Base-by-base conservation (phyloP, 371 early-diverging fungal genomes). In the Mortierella sp. region DNA sequence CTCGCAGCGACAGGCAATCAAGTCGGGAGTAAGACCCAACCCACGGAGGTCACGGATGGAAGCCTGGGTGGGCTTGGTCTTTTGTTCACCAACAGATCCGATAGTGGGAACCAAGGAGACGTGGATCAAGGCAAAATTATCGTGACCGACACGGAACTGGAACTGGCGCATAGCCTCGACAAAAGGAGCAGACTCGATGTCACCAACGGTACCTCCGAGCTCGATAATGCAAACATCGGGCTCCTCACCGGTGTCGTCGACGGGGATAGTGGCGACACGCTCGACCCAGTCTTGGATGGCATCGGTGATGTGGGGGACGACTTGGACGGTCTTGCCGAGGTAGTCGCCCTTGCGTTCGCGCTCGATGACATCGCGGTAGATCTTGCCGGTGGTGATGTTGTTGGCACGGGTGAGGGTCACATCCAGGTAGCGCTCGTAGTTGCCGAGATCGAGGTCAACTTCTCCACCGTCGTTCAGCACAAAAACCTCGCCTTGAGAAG, bases 381-480 rank as follows among this genome's bases (percentile, higher is more conserved):
- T 97, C 90, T 99, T 99, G 87, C 99, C 99, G 38, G 99, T 98
- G 27, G 99, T 99, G 82, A 99, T 98, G 89, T 98, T 98, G 95
- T 99, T 99, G 88, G 97, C 96, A 56, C 97, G 93, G 46, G 98
- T 96, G 78, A 99, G 91, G 54, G 95, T 95, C 8, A 99, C 93
- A 88, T 97, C 98, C 70, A 99, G 89, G 92, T 99, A 99, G 71
- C 99, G 96, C 92, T 99, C 99, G 89, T 99, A 99, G 92, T 99
- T 99, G 71, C 99, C 99, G 49, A 99, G 93, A 89, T 99, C 99
- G 65, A 99, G 93, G 89, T 99, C 99, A 51, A 99, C 99, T 89
- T 99, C 99, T 77, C 99, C 99, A 74, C 99, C 99, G 88, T 99
- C 99, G 80, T 98, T 96, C 71, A 99, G 91, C 21, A 99, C 99